Percentiles rank a stretch among this genome's conserved stretches.
phyloP scores from a whole-genome alignment of 768 basidiomycete species.

The Pisolithus albus region DNA sequence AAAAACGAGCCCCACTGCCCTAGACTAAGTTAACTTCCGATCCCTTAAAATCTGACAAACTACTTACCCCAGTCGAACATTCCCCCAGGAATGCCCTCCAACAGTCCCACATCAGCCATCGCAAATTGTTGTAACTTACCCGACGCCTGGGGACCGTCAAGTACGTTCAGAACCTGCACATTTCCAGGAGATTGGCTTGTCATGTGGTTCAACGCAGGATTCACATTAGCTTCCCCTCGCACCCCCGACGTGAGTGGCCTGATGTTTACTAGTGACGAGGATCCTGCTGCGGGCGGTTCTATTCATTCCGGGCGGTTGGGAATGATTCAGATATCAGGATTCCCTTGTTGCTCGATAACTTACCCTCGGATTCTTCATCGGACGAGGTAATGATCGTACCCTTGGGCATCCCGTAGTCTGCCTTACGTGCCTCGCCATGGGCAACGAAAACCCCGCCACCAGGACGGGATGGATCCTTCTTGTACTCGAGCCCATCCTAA shows the following conservation, averaged over 20 bases:
- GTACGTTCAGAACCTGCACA: conserved; percentile 72
- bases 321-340: neutral
- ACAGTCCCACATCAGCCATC: conserved; percentile 57
- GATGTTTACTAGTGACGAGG: conserved; percentile 49
- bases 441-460: conserved; percentile 87
- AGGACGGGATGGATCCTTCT: conserved; percentile 71
- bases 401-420: conserved; percentile 46
- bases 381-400: conserved; percentile 48
- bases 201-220: conserved; percentile 63
- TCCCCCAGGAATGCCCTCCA: conserved; percentile 73
- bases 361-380: conserved; percentile 47
- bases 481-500: conserved; percentile 55
- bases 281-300: conserved; percentile 8
- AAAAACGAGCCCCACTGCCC: conserved; percentile 85
- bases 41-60: conserved; percentile 15
- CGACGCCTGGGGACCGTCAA: conserved; percentile 54
- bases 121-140: conserved; percentile 57
- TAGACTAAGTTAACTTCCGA: conserved; percentile 21
- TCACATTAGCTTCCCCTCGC: conserved; percentile 50
- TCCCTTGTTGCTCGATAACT: conserved; percentile 15
- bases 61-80: conserved; percentile 85
- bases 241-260: conserved; percentile 36
- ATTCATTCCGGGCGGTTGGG: conserved; percentile 7
- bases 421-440: conserved; percentile 37
- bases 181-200: conserved; percentile 34